Conservation (phyloP, 2,329 filamentous ascomycete genomes). For the Pseudogymnoascus sp. region DNA sequence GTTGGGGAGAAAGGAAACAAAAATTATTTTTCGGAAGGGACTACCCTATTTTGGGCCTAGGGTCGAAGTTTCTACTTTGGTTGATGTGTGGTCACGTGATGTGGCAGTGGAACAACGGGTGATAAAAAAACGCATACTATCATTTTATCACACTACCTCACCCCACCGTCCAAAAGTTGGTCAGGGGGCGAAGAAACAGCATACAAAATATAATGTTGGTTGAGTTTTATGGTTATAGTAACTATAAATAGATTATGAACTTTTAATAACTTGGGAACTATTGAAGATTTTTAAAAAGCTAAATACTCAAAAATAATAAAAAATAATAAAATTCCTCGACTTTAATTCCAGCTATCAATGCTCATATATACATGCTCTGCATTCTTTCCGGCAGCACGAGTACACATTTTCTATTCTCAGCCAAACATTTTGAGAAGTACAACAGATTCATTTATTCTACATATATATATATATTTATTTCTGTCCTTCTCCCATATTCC, state of each 20-base stretch:
- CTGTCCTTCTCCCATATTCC: conserved; percentile 56
- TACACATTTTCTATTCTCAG: neutral
- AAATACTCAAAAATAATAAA: neutral
- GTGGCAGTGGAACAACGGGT: neutral
- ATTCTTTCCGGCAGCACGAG: neutral
- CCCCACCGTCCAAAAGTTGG: neutral
- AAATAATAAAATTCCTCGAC: neutral
- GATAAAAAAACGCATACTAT: neutral
- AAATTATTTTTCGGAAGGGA: conserved; percentile 13
- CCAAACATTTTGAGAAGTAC: neutral
- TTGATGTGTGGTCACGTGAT: neutral
- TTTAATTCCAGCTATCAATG: neutral
- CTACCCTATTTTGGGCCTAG: conserved; percentile 12
- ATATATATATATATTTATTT: neutral
- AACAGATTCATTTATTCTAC: neutral
- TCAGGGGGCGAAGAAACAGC: too few relatives aligned
- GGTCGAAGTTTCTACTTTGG: conserved; percentile 11
- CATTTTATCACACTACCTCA: neutral
- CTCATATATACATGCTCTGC: neutral
- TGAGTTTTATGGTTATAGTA: neutral
- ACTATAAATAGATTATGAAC: neutral
- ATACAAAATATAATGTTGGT: neutral
- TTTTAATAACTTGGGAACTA: neutral
- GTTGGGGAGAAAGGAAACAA: conserved; percentile 8
- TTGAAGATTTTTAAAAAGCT: neutral